These are phyloP conservation scores for Dysphania ambrosioides DNA, from an alignment of 148 eudicot species.

Conservation along the genomic window DNA sequence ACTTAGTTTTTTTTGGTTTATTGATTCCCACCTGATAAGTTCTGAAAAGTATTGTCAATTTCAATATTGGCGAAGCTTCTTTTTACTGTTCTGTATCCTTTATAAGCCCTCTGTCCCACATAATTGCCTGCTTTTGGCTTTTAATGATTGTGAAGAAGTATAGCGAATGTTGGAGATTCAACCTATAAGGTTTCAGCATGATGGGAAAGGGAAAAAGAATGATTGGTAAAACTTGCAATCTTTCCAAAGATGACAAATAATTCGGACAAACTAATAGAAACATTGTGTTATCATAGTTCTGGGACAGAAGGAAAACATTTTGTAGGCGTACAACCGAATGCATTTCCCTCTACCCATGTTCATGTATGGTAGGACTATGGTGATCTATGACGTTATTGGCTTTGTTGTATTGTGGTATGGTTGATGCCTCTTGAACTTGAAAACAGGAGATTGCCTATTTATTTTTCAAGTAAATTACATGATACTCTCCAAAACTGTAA, in stretches of 20 bases:
- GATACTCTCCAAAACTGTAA: too few species aligned
- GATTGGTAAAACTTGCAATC: background rate
- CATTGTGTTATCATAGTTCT: too few species aligned
- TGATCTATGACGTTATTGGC: background rate
- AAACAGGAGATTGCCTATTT: background rate
- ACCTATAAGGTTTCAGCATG: background rate
- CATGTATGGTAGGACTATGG: background rate
- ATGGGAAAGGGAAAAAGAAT: background rate
- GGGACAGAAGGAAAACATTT: background rate
- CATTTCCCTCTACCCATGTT: background rate
- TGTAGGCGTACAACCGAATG: background rate
- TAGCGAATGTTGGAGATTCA: background rate
- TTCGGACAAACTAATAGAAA: background rate
- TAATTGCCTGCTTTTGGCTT: background rate
- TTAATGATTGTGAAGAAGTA: background rate
- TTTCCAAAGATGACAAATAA: background rate
- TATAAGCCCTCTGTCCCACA: background rate
- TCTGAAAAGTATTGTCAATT: background rate
- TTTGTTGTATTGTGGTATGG: background rate
- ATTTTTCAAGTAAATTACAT: background rate
- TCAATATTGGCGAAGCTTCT: background rate
- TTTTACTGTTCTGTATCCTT: background rate
- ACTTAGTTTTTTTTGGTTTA: background rate
- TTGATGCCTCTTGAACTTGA: background rate
- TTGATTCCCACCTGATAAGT: background rate